Base-by-base conservation (phyloP, 2,329 filamentous ascomycete genomes). In the Aspergillus quadrilineatus region DNA sequence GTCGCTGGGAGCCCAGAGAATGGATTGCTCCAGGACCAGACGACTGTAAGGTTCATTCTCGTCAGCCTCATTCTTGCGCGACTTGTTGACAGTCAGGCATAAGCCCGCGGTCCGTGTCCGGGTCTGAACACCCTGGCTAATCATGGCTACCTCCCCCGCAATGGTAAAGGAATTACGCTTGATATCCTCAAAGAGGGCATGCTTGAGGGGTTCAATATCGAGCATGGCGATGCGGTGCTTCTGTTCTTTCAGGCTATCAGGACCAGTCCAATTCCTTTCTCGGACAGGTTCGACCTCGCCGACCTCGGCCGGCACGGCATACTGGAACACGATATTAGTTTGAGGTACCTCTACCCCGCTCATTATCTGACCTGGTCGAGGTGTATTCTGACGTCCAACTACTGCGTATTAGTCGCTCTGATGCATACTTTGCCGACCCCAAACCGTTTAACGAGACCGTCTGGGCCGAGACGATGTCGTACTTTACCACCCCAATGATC, bases 371-470 rank as follows among this genome's bases (percentile, higher is more conserved):
- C 22, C 22, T 22, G 22, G 22, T 22, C 22, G 22, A 22, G 22
- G 3, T 22, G 22, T 22, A 22, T 22, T 22, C 22, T 22, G 22
- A 22, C 22, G 22, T 43, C 22, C 3, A 26, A 12, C 36, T 37
- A 22, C 39, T 28, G 7, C n/a, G 2, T 7, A 9, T 1, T 28
- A 61, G 57, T 37, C 60, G 60, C 32, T 55, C 54, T 10, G 60
- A 61, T n/a, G 49, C 49, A 1, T 61, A 60, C 52, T 61, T 61
- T 15, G 57, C 54, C 10, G 47, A 61, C 39, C 55, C 55, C 12
- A 59, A 58, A 39, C 50, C 50, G 12, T 61, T 61, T 55, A 61
- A 61, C 43, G 55, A 53, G 14, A 61, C 52, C 15, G 55, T 61
- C 17, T 61, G 58, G 57, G 50, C 49, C 7, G 54, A 61, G 43